phyloP scores from a whole-genome alignment of 1,284 basidiomycete species.

The Puccinia sorghi region DNA sequence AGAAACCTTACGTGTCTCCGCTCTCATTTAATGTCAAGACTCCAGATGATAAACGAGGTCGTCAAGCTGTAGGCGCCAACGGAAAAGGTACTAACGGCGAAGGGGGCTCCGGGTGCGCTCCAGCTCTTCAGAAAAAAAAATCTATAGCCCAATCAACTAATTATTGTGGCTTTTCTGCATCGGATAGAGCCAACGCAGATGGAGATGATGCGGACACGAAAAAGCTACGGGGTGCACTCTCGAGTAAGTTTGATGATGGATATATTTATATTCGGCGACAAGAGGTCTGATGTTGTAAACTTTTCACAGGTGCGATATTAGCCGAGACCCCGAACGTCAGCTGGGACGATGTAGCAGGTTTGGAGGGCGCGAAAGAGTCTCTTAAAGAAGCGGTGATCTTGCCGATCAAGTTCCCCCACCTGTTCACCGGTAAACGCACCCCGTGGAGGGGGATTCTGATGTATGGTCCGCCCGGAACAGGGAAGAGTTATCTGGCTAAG shows the following conservation, averaged over 20 bases:
- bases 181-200: conserved; percentile 65
- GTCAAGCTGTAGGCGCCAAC: conserved; percentile 76
- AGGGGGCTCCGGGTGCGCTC: conserved; percentile 63
- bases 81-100: conserved; percentile 66
- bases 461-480: conserved; percentile 94
- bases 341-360: conserved; percentile 97
- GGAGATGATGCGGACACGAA: conserved; percentile 88
- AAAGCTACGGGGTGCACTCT: conserved; percentile 85
- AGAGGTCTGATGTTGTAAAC: neutral
- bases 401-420: conserved; percentile 96
- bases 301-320: conserved; percentile 70
- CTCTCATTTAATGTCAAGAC: conserved; percentile 57
- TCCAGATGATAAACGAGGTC: conserved; percentile 69
- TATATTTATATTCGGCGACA: neutral
- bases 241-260: conserved; percentile 60
- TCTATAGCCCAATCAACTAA: conserved; percentile 4
- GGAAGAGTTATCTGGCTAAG: conserved; percentile 92
- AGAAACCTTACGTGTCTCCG: conserved; percentile 1
- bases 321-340: conserved; percentile 92
- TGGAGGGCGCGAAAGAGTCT: conserved; percentile 90
- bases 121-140: conserved; percentile 2
- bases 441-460: conserved; percentile 94
- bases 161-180: neutral
- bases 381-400: conserved; percentile 98
- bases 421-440: conserved; percentile 96